Base-by-base conservation (phyloP, 2,329 filamentous ascomycete genomes). In the Coleophoma eucalyptorum region DNA sequence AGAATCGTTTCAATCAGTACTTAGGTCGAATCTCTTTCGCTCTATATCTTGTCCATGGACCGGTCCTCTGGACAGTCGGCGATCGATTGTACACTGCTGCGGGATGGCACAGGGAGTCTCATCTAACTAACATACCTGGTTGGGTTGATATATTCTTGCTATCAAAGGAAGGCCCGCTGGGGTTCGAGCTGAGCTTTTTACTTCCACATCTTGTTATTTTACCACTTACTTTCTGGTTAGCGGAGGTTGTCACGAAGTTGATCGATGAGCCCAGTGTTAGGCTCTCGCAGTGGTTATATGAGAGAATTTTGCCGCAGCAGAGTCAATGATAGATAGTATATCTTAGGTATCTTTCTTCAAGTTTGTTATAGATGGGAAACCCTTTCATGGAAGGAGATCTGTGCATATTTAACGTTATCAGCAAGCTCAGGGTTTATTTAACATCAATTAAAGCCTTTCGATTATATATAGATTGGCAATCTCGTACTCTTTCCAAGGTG, bases 41-140 rank as follows among this genome's bases (percentile, higher is more conserved):
- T 1, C 68, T 87, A 10, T 87, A 87, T 65, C 70, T 87, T 8
- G 73, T 86, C 11, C 84, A 87, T 56, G 83, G 83, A 0, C 83
- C 83, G 0, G 64, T 87, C 1, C 67, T 87, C 1, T 78, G 73
- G 72, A 73, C 72, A 0, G 48, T 86, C 1, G 84, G 82, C 3
- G 82, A 89, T 61, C 71, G 84, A 37, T 20, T 89, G 1, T 88
- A 88, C 64, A 73, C 78, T 5, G 80, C 80, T 7, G 73, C 75
- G 0, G 85, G 86, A 10, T 84, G 78, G 70, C 60, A 67, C 3
- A 74, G 75, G 43, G 67, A 73, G 1, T 67, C 70, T 13, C 75
- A 84, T 54, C 62, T 71, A 26, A 61, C 74, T n/a, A 68, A 74
- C 34, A 74, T 86, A 31, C 73, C 77, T 0, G 65, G 71, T 4